These are phyloP conservation scores for Debaryomyces maramus DNA, from an alignment of 805 yeast species.

Conservation along the genomic window DNA sequence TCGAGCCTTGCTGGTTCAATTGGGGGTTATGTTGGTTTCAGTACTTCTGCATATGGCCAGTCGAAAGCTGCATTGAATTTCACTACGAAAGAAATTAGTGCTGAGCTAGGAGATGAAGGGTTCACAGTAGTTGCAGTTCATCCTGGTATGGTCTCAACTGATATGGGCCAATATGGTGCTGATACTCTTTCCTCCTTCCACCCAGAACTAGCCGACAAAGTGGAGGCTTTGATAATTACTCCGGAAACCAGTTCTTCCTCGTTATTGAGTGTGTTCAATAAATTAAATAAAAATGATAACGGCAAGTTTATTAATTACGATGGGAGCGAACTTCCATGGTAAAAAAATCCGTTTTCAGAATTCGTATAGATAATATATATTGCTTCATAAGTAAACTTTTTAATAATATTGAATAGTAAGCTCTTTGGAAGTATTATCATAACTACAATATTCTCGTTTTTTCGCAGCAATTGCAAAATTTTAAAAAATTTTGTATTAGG, in stretches of 20 bases:
- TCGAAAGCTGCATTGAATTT: slow-evolving; percentile 40
- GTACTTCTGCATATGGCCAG: slow-evolving; percentile 31
- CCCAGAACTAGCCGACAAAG: neutral
- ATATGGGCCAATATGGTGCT: slow-evolving; percentile 23
- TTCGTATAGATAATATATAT: no score
- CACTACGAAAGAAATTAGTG: slow-evolving; percentile 21
- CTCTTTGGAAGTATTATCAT: no score
- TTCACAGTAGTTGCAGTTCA: slow-evolving; percentile 25
- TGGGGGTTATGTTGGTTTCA: slow-evolving; percentile 12
- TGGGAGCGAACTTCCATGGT: slow-evolving; percentile 11
- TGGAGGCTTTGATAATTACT: slow-evolving; percentile 10
- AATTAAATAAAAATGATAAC: slow-evolving; percentile 19
- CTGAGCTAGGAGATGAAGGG: slow-evolving; percentile 22
- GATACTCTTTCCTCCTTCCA: neutral
- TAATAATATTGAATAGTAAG: no score
- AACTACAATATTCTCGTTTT: no score
- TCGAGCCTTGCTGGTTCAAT: slow-evolving; percentile 26
- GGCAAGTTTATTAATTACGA: slow-evolving; percentile 26
- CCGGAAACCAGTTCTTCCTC: slow-evolving; percentile 24
- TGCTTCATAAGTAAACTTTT: no score
- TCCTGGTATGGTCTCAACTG: slow-evolving; percentile 38
- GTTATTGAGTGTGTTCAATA: slow-evolving; percentile 16
- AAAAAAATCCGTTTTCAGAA: no score
- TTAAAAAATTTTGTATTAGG: no score
- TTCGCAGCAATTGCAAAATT: no score